Base-by-base conservation (phyloP, 1,284 basidiomycete genomes). In the Bondarzewia mesenterica region DNA sequence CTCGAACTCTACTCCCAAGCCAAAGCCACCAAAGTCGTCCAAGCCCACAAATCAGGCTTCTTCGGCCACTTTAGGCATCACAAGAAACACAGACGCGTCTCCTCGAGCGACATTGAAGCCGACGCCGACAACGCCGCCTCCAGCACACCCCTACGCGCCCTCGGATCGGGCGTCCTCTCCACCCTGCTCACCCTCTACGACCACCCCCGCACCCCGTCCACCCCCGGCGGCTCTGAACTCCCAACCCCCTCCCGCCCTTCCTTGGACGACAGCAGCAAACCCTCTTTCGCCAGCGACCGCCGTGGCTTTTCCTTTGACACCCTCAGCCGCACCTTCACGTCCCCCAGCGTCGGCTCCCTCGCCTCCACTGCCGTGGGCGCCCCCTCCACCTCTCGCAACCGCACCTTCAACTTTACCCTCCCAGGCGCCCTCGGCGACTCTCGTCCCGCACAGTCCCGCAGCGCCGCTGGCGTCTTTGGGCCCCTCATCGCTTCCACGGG, bases 401-500 rank as follows among this genome's bases (percentile, higher is more conserved):
- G 10, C 32, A 35, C 32, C 32, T 35, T n/a, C 32, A 35, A 35
- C n/a, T 35, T n/a, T n/a, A 35, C 32, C 32, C n/a, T n/a, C 32
- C 32, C 8, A 5, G 10, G 10, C 16, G 39, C 48, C 5, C 49
- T 57, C 20, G 50, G 51, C 4, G 59, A 60, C 14, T 29, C 47
- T 5, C 59, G 69, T 12, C 83, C 79, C 4, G 66, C 75, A 35
- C 69, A 72, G 2, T 71, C 78, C 7, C 66, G 74, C 42, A 78
- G 69, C 50, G 75, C 70, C 6, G 86, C 73, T 0, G 86, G 87
- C 4, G 85, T 85, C 0, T 78, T 89, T 56, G 87, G 85, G 10
- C 77, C 82, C 6, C 72, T 91, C 41, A 80, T 91, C 37, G 79
- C 85, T 21, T 81, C 78, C 52, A 83, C 87, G 0, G 82, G 80